Conservation (phyloP, 768 basidiomycete genomes). For the Mycena alexandri region DNA sequence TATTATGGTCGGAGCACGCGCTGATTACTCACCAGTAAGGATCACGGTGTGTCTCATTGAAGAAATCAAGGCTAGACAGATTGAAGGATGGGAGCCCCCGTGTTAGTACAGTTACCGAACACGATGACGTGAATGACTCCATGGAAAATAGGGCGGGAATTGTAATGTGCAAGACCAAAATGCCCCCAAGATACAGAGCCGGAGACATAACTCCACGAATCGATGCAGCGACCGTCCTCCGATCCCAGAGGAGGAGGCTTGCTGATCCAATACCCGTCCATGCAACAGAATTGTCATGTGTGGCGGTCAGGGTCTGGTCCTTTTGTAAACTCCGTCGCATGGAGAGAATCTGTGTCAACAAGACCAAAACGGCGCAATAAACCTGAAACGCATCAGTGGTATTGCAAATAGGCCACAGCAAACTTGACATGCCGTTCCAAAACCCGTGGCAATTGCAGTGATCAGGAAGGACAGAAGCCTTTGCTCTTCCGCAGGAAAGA, state of each 20-base stretch:
- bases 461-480: constrained; percentile 3
- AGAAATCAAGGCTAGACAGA: not conserved
- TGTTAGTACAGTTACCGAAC: not conserved
- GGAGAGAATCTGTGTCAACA: constrained; percentile 6
- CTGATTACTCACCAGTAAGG: not conserved
- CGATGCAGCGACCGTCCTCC: not conserved
- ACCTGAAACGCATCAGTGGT: not conserved
- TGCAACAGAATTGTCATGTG: constrained; percentile 7
- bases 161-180: constrained; percentile 5
- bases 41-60: not conserved
- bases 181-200: not conserved
- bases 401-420: not conserved
- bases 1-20: not conserved
- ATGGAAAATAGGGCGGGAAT: constrained; percentile 3
- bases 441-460: not conserved
- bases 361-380: constrained; percentile 4
- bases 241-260: not conserved
- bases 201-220: not conserved
- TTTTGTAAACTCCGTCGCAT: not conserved
- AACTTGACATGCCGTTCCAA: not conserved
- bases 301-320: constrained; percentile 6
- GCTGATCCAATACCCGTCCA: constrained; percentile 6
- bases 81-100: not conserved
- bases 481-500: not conserved
- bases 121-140: constrained; percentile 1